Conservation (phyloP, 2,329 filamentous ascomycete genomes). For the Talaromyces sp. region DNA sequence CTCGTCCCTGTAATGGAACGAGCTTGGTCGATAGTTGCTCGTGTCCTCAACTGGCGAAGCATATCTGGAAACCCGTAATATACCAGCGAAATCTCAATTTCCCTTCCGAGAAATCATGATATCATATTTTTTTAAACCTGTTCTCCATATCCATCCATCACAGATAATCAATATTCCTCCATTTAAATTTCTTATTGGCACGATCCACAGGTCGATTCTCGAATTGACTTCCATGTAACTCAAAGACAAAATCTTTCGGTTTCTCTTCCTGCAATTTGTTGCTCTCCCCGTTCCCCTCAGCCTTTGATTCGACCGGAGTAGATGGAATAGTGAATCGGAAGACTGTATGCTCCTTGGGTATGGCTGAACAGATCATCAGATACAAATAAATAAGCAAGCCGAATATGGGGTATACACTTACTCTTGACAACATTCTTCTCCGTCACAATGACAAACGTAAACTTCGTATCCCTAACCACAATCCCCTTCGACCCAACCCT, state of each 20-base stretch:
- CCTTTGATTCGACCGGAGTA: conserved; percentile 26
- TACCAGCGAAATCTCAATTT: too few species aligned
- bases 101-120: too few species aligned
- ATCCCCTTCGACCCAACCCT: conserved; percentile 81
- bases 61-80: too few species aligned
- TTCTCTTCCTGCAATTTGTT: conserved; percentile 15
- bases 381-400: too few species aligned
- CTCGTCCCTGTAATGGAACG: too few species aligned
- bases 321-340: conserved; percentile 69
- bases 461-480: conserved; percentile 81
- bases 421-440: conserved; percentile 63
- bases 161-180: conserved; percentile 69
- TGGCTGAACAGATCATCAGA: conserved; percentile 36
- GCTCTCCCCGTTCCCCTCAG: conserved; percentile 17
- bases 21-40: too few species aligned
- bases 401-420: conserved; percentile 27
- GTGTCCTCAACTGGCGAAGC: too few species aligned
- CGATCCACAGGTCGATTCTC: conserved; percentile 75
- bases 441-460: conserved; percentile 80
- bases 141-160: conserved; percentile 42
- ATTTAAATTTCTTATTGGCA: conserved; percentile 87
- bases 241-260: conserved; percentile 61
- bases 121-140: too few species aligned
- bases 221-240: conserved; percentile 83
- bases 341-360: conserved; percentile 86